A percentile compares a stretch with the other conserved stretches of the same genome.
phyloP scores from a whole-genome alignment of 805 yeast genomes.

The Monosporozyma yasuniensis region DNA sequence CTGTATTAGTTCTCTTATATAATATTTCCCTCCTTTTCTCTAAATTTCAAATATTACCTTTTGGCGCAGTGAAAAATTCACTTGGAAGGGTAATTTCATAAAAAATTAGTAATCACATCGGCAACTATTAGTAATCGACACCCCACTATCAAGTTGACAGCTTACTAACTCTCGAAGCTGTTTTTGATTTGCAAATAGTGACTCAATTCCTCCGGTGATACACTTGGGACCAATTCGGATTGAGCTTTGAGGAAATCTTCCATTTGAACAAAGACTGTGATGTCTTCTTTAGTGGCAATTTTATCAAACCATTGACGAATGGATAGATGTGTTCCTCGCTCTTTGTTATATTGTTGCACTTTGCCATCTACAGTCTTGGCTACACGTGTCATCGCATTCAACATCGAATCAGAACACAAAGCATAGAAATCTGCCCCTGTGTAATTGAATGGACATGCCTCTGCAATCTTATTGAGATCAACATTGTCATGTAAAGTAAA shows the following conservation, averaged over 20 bases:
- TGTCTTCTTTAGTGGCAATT: conserved; percentile 58
- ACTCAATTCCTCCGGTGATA: conserved; percentile 73
- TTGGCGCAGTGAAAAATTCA: neutral
- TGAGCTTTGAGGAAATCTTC: conserved; percentile 76
- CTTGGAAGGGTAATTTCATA: neutral
- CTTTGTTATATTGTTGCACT: conserved; percentile 43
- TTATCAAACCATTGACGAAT: conserved; percentile 89
- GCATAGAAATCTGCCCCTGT: conserved; percentile 99
- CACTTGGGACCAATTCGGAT: conserved; percentile 67
- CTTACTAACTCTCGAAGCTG: conserved; percentile 47
- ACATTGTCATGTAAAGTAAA: conserved; percentile 55
- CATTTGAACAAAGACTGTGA: conserved; percentile 55
- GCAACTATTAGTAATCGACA: neutral
- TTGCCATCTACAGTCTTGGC: conserved; percentile 69
- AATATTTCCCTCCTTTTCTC: neutral
- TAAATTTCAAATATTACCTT: neutral
- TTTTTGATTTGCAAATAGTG: conserved; percentile 76
- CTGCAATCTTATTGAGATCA: conserved; percentile 50
- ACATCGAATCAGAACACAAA: conserved; percentile 88
- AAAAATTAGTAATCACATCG: neutral
- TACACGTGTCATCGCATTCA: conserved; percentile 89
- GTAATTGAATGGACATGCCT: conserved; percentile 73
- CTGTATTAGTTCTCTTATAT: neutral
- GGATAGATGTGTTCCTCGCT: conserved; percentile 40
- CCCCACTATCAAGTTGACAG: neutral